These are phyloP conservation scores for Chaetomiaceae sp. DNA, from an alignment of 2,329 filamentous ascomycete species.

Conservation along the genomic window DNA sequence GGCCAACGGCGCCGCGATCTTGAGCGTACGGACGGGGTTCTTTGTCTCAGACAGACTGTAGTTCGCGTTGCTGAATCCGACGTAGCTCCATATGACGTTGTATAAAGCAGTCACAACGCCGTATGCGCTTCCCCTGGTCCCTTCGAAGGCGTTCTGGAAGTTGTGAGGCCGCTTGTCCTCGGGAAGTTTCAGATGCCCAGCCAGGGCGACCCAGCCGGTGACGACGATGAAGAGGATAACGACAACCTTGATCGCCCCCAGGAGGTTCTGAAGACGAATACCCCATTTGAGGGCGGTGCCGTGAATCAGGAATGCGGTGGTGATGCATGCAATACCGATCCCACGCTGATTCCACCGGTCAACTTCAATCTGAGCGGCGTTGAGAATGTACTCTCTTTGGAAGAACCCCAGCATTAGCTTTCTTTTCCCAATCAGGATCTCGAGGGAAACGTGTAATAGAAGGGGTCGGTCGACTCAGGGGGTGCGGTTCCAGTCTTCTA, in stretches of 20 bases:
- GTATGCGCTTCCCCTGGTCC: constrained; percentile 61
- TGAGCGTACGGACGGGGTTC: constrained; percentile 60
- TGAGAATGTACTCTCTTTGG: constrained; percentile 61
- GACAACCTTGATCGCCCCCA: constrained; percentile 61
- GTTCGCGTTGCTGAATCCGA: constrained; percentile 65
- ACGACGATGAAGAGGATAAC: constrained; percentile 63
- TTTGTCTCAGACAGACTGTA: constrained; percentile 62
- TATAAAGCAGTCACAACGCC: constrained; percentile 65
- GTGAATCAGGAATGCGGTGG: constrained; percentile 60
- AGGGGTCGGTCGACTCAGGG: too few species aligned
- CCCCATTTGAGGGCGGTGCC: constrained; percentile 61
- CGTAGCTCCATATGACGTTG: constrained; percentile 67
- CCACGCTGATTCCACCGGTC: constrained; percentile 63
- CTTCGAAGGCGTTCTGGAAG: constrained; percentile 59
- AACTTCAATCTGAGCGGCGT: constrained; percentile 58
- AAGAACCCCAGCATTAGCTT: too few species aligned
- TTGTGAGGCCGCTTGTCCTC: constrained; percentile 53
- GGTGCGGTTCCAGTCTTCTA: too few species aligned
- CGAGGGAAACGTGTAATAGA: too few species aligned
- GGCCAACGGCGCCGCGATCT: constrained; percentile 59
- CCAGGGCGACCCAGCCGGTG: constrained; percentile 56
- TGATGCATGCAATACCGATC: constrained; percentile 63
- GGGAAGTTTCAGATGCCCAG: constrained; percentile 52
- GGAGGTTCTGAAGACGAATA: constrained; percentile 60
- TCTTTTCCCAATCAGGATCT: too few species aligned